Conservation (phyloP, 768 basidiomycete species). For the Rhodotorula kratochvilovae region DNA sequence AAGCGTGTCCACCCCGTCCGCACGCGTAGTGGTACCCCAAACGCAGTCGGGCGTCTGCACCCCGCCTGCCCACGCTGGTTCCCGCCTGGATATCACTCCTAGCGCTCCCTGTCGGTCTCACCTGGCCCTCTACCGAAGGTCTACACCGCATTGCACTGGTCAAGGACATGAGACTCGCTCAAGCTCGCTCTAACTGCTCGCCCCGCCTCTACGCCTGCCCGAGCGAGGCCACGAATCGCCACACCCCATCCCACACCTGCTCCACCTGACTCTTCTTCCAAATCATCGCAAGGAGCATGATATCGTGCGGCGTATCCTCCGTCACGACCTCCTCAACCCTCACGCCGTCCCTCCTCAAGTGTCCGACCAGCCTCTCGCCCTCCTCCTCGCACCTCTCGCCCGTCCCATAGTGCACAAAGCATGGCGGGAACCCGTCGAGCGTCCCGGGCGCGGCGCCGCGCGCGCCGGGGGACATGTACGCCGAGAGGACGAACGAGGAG, state of each 20-base stretch:
- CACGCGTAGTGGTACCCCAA: slow-evolving; percentile 92
- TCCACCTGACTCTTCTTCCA: slow-evolving; percentile 19
- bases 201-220: too few species aligned
- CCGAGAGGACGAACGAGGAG: slow-evolving; percentile 4
- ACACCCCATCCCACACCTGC: slow-evolving; percentile 13
- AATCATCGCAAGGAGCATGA: slow-evolving; percentile 14
- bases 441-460: background rate
- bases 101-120: too few species aligned
- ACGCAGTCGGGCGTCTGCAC: too few species aligned
- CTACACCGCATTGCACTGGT: too few species aligned
- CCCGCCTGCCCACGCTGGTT: too few species aligned
- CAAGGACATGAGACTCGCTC: too few species aligned
- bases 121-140: too few species aligned
- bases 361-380: background rate
- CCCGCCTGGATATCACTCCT: too few species aligned
- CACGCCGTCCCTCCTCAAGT: slow-evolving; percentile 12
- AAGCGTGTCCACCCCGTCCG: slow-evolving; percentile 95
- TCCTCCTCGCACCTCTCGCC: slow-evolving; percentile 23
- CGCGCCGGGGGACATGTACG: slow-evolving; percentile 26
- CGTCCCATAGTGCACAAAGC: slow-evolving; percentile 27
- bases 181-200: too few species aligned
- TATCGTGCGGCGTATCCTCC: slow-evolving; percentile 28
- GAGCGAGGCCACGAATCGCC: background rate
- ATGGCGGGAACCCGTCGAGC: slow-evolving; percentile 9
- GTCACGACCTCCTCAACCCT: slow-evolving; percentile 9